Evolutionary conservation across 768 basidiomycete species (phyloP).

Genomic region (Sutorius australiensis): DNA sequence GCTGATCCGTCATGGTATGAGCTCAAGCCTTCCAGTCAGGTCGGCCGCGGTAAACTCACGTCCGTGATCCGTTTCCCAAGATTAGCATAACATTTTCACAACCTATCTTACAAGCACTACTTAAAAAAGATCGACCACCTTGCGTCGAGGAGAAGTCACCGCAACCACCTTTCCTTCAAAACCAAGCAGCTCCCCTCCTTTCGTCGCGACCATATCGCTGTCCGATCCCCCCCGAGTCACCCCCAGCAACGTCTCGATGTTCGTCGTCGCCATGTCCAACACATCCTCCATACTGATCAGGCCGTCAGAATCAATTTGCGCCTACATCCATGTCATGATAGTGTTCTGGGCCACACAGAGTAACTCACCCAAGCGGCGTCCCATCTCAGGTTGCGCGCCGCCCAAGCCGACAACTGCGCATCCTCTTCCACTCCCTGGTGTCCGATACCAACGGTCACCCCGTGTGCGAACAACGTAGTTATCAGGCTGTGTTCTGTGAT

Average conservation of each 20-base stretch:
- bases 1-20: background rate
- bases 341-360: slow-evolving; percentile 17
- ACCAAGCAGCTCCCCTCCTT: slow-evolving; percentile 38
- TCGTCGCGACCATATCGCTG: slow-evolving; percentile 40
- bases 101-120: background rate
- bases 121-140: slow-evolving; percentile 38
- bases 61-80: too few relatives aligned
- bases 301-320: slow-evolving; percentile 36
- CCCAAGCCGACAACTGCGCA: slow-evolving; percentile 74
- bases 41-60: background rate
- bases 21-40: background rate
- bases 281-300: slow-evolving; percentile 38
- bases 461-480: slow-evolving; percentile 52
- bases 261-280: slow-evolving; percentile 38
- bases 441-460: slow-evolving; percentile 64
- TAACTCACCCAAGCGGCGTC: slow-evolving; percentile 89
- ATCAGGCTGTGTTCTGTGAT: slow-evolving; percentile 62
- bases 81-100: too few relatives aligned
- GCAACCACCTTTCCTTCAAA: slow-evolving; percentile 45
- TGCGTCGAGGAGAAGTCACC: slow-evolving; percentile 36
- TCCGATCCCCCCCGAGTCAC: slow-evolving; percentile 16
- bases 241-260: slow-evolving; percentile 43
- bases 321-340: slow-evolving; percentile 21
- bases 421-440: slow-evolving; percentile 40
- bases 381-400: slow-evolving; percentile 85